These are phyloP conservation scores for Colletotrichum liriopes DNA, from an alignment of 2,329 filamentous ascomycete genomes.

Conservation along the genomic window DNA sequence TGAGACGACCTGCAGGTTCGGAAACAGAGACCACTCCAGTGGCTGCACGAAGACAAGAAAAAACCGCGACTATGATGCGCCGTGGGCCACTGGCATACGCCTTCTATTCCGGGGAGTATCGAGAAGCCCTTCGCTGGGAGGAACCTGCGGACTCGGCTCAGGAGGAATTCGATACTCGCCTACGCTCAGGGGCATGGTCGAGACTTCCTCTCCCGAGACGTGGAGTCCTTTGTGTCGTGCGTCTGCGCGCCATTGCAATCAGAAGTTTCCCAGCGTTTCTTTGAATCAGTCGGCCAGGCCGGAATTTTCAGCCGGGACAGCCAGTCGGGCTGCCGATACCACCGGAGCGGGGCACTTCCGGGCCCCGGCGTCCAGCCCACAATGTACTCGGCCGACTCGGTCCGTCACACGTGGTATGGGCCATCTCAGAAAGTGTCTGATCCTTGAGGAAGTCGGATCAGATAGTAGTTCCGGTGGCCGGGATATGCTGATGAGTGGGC, in stretches of 20 bases:
- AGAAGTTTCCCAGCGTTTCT: background rate
- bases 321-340: background rate
- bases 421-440: background rate
- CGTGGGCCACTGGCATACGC: conserved; percentile 2
- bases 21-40: conserved; percentile 34
- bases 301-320: conserved; percentile 17
- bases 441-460: too few relatives aligned
- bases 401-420: background rate
- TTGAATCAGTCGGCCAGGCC: conserved; percentile 2
- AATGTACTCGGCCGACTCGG: conserved; percentile 14
- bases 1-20: conserved; percentile 34
- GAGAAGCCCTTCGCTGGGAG: background rate
- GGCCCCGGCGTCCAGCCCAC: conserved; percentile 21
- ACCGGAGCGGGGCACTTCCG: conserved; percentile 25
- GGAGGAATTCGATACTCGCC: conserved; percentile 1
- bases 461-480: background rate
- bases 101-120: background rate
- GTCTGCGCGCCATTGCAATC: background rate
- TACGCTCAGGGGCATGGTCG: background rate
- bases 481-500: background rate
- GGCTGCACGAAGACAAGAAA: conserved; percentile 9
- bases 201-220: background rate
- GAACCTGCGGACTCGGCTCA: background rate
- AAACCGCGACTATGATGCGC: background rate
- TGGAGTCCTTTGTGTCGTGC: conserved; percentile 5